Evolutionary conservation across 257 asterid species (phyloP).

Genomic region (Fraxinus cuspidata): DNA sequence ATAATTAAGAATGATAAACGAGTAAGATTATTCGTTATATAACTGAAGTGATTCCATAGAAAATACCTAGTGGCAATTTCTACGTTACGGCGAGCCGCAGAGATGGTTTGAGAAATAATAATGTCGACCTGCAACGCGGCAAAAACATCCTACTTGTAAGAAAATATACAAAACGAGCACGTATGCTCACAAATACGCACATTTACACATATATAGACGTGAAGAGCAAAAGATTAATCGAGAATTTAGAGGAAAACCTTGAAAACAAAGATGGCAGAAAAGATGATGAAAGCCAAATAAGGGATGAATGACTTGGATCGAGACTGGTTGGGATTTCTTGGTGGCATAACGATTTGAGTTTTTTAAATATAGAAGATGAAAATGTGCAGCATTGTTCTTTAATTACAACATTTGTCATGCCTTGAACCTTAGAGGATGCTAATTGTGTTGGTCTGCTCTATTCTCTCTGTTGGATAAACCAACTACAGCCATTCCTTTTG

Average conservation of each 20-base stretch:
- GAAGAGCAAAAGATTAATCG: background rate
- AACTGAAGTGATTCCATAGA: too few relatives aligned
- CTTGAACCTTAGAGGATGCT: conserved; percentile 2
- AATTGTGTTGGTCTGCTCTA: conserved; percentile 13
- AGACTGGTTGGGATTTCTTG: conserved; percentile 42
- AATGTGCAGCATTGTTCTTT: conserved; percentile 18
- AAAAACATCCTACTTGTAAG: background rate
- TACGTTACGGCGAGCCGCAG: conserved; percentile 39
- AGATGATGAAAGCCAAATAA: conserved; percentile 60
- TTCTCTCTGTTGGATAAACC: conserved; percentile 12
- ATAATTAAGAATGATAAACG: too few relatives aligned
- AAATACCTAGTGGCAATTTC: conserved; percentile 35
- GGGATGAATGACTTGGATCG: conserved; percentile 55
- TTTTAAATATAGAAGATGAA: conserved; percentile 7
- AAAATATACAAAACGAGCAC: background rate
- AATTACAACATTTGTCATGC: conserved; percentile 14
- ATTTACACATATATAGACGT: background rate
- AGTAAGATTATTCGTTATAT: too few relatives aligned
- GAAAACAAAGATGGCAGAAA: conserved; percentile 78
- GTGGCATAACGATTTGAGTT: conserved; percentile 19
- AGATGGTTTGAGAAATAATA: conserved; percentile 56
- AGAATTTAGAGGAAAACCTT: conserved; percentile 44
- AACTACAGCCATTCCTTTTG: conserved; percentile 31
- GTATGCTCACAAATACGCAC: background rate
- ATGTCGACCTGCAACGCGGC: conserved; percentile 54